Base-by-base conservation (phyloP, 768 basidiomycete genomes). In the Mycena rosella region DNA sequence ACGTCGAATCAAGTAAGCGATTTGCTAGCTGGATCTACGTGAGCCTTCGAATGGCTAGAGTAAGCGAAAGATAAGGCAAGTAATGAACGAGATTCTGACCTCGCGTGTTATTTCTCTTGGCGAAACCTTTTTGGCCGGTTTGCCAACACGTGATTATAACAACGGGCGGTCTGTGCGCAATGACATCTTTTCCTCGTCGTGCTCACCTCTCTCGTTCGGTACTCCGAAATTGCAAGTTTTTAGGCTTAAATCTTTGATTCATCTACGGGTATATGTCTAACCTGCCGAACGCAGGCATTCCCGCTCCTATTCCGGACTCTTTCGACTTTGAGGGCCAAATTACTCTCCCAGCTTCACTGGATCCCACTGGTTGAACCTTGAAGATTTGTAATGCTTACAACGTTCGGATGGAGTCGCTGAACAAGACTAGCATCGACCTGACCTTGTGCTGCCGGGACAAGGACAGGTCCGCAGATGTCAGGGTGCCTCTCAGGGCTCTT, bases 1-100 rank as follows among this genome's bases (percentile, higher is more conserved):
- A n/a, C n/a, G n/a, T n/a, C n/a, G n/a, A n/a, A n/a, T n/a, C n/a
- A n/a, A n/a, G n/a, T n/a, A n/a, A n/a, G n/a, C n/a, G n/a, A n/a
- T n/a, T 44, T 64, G 63, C 54, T 64, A 64, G 63, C 45, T 64
- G 63, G 27, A 64, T 49, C 63, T 56, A 64, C 54, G 63, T 64
- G 54, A 64, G 63, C 63, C 57, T 38, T 54, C 63, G 60, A 60
- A 63, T 54, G 62, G 62, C 62, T 63, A 63, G 60, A 32, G 60
- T 54, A 62, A 62, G 51, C 29, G 60, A 44, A 62, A 62, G 60
- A 62, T 44, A 44, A 44, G 42, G 42, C 20, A 44, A 44, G 42
- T n/a, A 6, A n/a, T 3, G 20, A 22, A 44, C 42, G 42, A 44
- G 42, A 44, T 44, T 44, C 42, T 44, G 42, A n/a, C n/a, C n/a